A percentile compares a stretch with the other conserved stretches of the same genome.
Conservation (phyloP, 345 rosid genomes). For the Odontarrhena argentea region DNA sequence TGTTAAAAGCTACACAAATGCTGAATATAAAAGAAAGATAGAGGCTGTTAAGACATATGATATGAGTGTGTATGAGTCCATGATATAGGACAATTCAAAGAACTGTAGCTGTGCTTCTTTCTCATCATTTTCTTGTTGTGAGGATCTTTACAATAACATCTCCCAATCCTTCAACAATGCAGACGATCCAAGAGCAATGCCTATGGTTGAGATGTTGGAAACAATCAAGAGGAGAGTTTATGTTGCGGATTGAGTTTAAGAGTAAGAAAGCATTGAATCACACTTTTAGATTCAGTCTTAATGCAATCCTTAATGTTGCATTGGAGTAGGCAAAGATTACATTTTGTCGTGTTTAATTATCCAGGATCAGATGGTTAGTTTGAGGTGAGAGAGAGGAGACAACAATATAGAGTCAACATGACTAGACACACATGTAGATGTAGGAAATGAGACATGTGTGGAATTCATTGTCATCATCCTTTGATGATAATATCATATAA, state of each 20-base stretch:
- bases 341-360: neutral
- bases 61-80: no score
- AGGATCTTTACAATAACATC: conserved; percentile 10
- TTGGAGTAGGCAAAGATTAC: neutral
- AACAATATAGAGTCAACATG: neutral
- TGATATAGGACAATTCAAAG: no score
- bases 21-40: no score
- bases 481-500: neutral
- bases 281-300: neutral
- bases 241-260: neutral
- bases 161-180: neutral
- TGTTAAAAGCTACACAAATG: no score
- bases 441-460: neutral
- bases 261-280: neutral
- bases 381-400: neutral
- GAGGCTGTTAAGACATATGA: no score
- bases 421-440: neutral
- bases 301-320: neutral
- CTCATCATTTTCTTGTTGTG: neutral
- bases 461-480: neutral
- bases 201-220: conserved; percentile 18
- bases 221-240: neutral
- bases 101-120: no score
- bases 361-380: neutral
- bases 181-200: neutral